Evolutionary conservation across 164 flowering plant species (phyloP), one percentile per base, ranked within the genome.

Genomic region (Nelumbo lutea): DNA sequence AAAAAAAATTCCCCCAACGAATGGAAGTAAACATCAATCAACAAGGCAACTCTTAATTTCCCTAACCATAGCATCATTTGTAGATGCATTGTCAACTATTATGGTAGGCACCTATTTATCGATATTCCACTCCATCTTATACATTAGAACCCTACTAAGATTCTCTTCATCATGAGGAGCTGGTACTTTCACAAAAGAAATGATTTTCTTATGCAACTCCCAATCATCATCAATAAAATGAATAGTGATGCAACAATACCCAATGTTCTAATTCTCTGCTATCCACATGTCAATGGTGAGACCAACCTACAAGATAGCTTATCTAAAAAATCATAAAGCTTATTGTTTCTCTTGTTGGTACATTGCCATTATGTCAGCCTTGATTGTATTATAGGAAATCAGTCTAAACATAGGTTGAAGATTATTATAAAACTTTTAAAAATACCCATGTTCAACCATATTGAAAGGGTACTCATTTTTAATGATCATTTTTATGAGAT

Each of bases 371-470:
- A 65, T 9, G 11, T 65, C 68, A 45, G 42, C 13, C 9, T 58
- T 65, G 3, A 50, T n/a, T 1, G 44, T 65, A 52, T 65, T 44
- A 2, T 51, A 4, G 9, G 53, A 46, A n/a, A n/a, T 2, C 1
- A n/a, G 7, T 4, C 27, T 63, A 39, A 66, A 52, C 38, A 47
- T 66, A 2, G 68, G 68, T 2, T 66, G 9, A 6, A 66, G 7
- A 5, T 38, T 44, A 41, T 40, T 41, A 0, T 27, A 4, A 53
- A 51, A 65, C 2, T 9, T 40, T 27, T 51, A 15, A 65, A 65
- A 51, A 51, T n/a, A 65, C 15, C 52, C 59, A 65, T 51, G 59
- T 10, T 65, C 68, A 65, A 11, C 27, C 68, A 65, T 65, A 9
- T 51, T 65, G 27, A 65, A 51, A 8, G n/a, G 45, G 41, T 65